A percentile compares a stretch with the other conserved stretches of the same genome.
Conservation (phyloP, 805 yeast species). For the Yarrowia sp. region DNA sequence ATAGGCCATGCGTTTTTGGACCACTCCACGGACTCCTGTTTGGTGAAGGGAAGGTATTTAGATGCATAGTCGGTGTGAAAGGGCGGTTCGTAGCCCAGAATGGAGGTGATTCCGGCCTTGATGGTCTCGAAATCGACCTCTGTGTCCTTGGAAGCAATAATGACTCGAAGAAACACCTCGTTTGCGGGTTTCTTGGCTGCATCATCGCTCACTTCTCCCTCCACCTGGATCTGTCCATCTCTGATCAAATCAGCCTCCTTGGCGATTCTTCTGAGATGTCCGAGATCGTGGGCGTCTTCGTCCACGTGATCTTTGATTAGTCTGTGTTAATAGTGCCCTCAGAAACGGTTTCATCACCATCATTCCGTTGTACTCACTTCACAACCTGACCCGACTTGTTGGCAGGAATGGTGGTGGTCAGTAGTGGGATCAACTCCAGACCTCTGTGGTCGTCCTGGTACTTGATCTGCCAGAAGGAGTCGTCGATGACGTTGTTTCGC, state of each 20-base stretch:
- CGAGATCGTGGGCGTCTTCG: slow-evolving; percentile 47
- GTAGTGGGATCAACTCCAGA: slow-evolving; percentile 43
- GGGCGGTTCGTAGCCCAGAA: slow-evolving; percentile 15
- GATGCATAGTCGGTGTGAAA: slow-evolving; percentile 57
- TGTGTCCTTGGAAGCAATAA: slow-evolving; percentile 27
- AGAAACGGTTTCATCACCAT: too few species aligned
- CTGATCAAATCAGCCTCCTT: slow-evolving; percentile 40
- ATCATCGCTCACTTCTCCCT: not conserved
- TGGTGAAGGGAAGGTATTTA: slow-evolving; percentile 67
- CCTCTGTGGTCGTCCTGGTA: slow-evolving; percentile 44
- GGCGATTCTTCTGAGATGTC: slow-evolving; percentile 51
- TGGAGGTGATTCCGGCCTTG: slow-evolving; percentile 10
- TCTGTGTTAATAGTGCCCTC: slow-evolving; percentile 32
- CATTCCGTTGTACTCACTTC: slow-evolving; percentile 41
- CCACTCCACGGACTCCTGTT: slow-evolving; percentile 73
- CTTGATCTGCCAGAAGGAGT: slow-evolving; percentile 44
- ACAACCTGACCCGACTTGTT: slow-evolving; percentile 45
- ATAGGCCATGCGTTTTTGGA: slow-evolving; percentile 76
- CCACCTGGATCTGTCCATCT: not conserved
- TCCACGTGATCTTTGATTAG: slow-evolving; percentile 48
- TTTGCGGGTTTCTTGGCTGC: not conserved
- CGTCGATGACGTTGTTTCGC: slow-evolving; percentile 40
- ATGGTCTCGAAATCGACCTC: slow-evolving; percentile 22
- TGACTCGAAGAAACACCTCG: slow-evolving; percentile 23
- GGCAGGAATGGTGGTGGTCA: slow-evolving; percentile 50